A percentile compares a stretch with the other conserved stretches of the same genome.
Conservation (phyloP, 192 early-diverging fungal genomes). For the Cetraspora pellucida region DNA sequence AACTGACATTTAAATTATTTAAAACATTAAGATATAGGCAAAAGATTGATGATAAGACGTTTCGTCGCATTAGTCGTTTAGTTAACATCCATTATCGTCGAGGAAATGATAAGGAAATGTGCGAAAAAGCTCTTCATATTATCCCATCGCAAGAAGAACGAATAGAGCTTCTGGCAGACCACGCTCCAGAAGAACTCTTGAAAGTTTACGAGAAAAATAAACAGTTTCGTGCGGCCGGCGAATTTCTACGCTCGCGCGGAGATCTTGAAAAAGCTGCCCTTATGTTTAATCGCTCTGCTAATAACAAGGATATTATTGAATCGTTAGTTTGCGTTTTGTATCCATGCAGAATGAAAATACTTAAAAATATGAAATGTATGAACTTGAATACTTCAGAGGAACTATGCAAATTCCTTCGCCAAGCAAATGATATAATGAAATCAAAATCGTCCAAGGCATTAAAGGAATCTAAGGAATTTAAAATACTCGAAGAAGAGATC, state of each 20-base stretch:
- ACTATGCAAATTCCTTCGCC: neutral
- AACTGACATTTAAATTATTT: neutral
- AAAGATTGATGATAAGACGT: conserved; percentile 18
- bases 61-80: conserved; percentile 3
- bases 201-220: conserved; percentile 12
- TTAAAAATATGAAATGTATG: neutral
- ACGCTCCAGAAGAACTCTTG: conserved; percentile 13
- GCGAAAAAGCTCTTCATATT: neutral
- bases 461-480: neutral
- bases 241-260: neutral
- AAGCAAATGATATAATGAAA: neutral
- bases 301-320: conserved; percentile 1
- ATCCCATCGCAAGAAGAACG: conserved; percentile 16
- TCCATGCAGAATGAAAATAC: neutral
- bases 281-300: neutral
- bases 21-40: conserved; percentile 1
- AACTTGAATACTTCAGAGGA: neutral
- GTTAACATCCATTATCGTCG: conserved; percentile 5
- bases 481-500: neutral
- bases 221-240: neutral
- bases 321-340: neutral
- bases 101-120: conserved; percentile 1
- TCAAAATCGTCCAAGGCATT: neutral
- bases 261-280: conserved; percentile 6
- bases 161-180: conserved; percentile 7